Evolutionary conservation across 106 monocot species (phyloP).

Genomic region (Dendrobium catenatum): DNA sequence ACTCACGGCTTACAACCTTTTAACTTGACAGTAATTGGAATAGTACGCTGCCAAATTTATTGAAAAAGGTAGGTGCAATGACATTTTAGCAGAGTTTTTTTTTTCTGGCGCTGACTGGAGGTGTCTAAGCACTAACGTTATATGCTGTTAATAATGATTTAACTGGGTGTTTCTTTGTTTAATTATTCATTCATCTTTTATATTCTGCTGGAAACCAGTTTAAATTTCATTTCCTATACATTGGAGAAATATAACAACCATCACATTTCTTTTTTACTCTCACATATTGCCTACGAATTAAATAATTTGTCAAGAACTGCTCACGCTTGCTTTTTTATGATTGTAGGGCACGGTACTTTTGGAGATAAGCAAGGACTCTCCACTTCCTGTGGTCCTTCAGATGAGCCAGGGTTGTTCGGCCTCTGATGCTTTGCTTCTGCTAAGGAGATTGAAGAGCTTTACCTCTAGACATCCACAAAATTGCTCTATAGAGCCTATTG

Average conservation of each 20-base stretch:
- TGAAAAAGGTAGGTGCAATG: background rate
- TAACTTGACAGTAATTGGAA: too few relatives aligned
- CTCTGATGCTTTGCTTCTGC: conserved; percentile 57
- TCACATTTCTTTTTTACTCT: background rate
- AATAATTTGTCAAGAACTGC: background rate
- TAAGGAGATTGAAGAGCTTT: conserved; percentile 40
- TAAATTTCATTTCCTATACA: background rate
- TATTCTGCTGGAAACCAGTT: background rate
- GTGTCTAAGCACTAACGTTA: background rate
- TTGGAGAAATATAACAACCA: background rate
- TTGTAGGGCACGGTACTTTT: conserved; percentile 60
- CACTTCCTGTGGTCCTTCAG: conserved; percentile 48
- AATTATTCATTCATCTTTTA: background rate
- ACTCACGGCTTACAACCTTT: too few relatives aligned
- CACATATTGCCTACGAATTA: background rate
- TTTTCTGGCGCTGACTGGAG: background rate
- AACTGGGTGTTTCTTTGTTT: background rate
- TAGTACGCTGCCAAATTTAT: background rate
- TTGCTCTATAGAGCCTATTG: conserved; percentile 7
- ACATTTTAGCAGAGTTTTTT: background rate
- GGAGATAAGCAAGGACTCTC: conserved; percentile 41
- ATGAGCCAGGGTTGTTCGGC: conserved; percentile 54
- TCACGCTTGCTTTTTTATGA: background rate
- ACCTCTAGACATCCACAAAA: conserved; percentile 8
- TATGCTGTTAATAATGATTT: background rate